Percentiles rank a stretch among this genome's conserved stretches.
phyloP scores from a whole-genome alignment of 805 yeast genomes.

The Yamadazyma tumulicola region DNA sequence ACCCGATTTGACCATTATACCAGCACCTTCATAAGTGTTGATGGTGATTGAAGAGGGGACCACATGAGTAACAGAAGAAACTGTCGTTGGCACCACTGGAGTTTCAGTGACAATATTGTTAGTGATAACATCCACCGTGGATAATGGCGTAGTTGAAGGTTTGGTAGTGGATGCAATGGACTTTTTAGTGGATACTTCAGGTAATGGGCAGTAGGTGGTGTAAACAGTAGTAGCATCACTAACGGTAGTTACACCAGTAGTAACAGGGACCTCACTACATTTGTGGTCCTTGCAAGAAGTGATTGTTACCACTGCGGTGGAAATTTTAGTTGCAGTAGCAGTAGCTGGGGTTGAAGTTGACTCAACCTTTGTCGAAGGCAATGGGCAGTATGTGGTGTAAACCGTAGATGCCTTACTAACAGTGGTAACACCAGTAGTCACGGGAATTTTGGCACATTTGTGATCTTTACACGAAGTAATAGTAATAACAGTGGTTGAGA shows the following conservation, averaged over 20 bases:
- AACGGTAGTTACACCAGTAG: conserved; percentile 28
- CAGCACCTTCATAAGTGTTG: conserved; percentile 28
- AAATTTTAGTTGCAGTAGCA: conserved; percentile 11
- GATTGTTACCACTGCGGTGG: conserved; percentile 27
- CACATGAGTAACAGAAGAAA: conserved; percentile 6
- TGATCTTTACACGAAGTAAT: conserved; percentile 36
- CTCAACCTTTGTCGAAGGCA: conserved; percentile 1
- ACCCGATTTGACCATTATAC: conserved; percentile 22
- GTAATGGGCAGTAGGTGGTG: conserved; percentile 22
- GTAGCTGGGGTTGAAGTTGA: conserved; percentile 1
- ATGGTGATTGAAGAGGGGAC: conserved; percentile 14
- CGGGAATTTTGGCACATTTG: conserved; percentile 24
- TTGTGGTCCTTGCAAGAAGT: conserved; percentile 33
- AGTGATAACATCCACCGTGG: conserved; percentile 36
- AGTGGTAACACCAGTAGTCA: conserved; percentile 32
- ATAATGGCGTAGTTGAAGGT: conserved; percentile 1
- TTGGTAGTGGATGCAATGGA: conserved; percentile 3
- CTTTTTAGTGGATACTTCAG: conserved; percentile 7
- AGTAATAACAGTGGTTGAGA: conserved; percentile 27
- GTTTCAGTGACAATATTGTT: conserved; percentile 37
- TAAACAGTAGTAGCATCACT: conserved; percentile 17
- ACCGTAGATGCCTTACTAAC: conserved; percentile 17
- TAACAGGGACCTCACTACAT: conserved; percentile 23
- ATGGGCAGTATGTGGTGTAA: conserved; percentile 23
- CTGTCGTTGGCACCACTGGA: conserved; percentile 16